Percentiles rank a stretch among this genome's conserved stretches.
Conservation (phyloP, 129 eudicot genomes). For the Flaveria robusta region DNA sequence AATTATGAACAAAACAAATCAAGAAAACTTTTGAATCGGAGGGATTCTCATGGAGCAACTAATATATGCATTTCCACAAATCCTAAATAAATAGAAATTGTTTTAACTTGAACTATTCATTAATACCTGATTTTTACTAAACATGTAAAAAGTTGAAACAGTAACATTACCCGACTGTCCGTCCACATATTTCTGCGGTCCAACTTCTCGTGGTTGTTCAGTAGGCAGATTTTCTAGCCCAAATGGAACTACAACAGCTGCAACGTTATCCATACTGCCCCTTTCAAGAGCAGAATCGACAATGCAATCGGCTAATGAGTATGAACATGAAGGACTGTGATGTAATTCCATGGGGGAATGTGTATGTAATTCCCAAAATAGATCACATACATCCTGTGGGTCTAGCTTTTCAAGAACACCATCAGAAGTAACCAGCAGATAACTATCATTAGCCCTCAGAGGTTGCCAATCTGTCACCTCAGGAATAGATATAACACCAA, state of each 20-base stretch:
- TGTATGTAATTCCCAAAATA: slow-evolving; percentile 61
- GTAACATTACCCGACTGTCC: slow-evolving; percentile 34
- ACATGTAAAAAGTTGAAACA: neutral
- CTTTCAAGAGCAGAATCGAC: slow-evolving; percentile 71
- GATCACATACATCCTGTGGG: slow-evolving; percentile 87
- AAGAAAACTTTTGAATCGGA: neutral
- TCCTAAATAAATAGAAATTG: no score
- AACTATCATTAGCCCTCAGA: slow-evolving; percentile 78
- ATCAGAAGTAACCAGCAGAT: slow-evolving; percentile 82
- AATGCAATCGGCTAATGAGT: slow-evolving; percentile 85
- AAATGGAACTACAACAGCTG: slow-evolving; percentile 76
- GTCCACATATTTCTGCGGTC: slow-evolving; percentile 37
- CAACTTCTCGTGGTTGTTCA: slow-evolving; percentile 34
- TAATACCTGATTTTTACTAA: no score
- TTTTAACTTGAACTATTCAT: no score
- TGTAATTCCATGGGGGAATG: slow-evolving; percentile 43
- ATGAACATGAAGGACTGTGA: slow-evolving; percentile 57
- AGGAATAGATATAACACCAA: slow-evolving; percentile 82
- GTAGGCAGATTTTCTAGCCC: slow-evolving; percentile 34
- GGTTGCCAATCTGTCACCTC: slow-evolving; percentile 90
- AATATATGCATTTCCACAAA: no score
- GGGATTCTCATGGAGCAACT: no score
- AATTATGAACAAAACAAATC: neutral
- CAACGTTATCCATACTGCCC: slow-evolving; percentile 89
- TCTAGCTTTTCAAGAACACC: slow-evolving; percentile 79